These are phyloP conservation scores for Ephemerocybe angulata DNA, from an alignment of 768 basidiomycete genomes.

Conservation along the genomic window DNA sequence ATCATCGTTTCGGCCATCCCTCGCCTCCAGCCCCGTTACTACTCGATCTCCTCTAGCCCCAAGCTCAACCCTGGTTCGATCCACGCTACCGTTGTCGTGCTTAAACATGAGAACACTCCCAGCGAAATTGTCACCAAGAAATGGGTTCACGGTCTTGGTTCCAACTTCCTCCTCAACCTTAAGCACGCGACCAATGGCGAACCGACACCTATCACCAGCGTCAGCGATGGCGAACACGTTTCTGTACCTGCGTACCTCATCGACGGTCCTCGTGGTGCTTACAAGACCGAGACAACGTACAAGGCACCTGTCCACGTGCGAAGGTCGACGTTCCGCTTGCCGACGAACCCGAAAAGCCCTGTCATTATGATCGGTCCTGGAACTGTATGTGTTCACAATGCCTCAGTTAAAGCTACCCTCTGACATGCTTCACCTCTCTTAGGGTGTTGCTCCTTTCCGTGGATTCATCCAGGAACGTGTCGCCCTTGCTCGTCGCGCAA, in stretches of 20 bases:
- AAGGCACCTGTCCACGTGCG: conserved; percentile 93
- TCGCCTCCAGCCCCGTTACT: conserved; percentile 95
- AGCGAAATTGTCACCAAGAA: conserved; percentile 51
- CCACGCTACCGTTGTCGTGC: conserved; percentile 92
- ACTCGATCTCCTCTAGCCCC: conserved; percentile 97
- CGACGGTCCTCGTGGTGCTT: conserved; percentile 85
- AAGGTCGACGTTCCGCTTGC: conserved; percentile 93
- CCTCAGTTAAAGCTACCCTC: background rate
- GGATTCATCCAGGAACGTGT: conserved; percentile 98
- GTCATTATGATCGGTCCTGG: conserved; percentile 99
- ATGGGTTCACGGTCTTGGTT: conserved; percentile 85
- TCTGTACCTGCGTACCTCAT: conserved; percentile 74
- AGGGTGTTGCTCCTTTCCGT: conserved; percentile 99
- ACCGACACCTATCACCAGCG: conserved; percentile 38
- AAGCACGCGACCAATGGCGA: conserved; percentile 71
- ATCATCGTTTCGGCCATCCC: conserved; percentile 91
- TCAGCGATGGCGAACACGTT: conserved; percentile 33
- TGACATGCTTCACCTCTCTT: conserved; percentile 5
- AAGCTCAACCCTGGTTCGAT: conserved; percentile 87
- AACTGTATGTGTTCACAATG: conserved; percentile 60
- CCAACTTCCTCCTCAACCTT: conserved; percentile 94
- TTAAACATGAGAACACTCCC: conserved; percentile 79
- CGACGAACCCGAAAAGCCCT: conserved; percentile 96
- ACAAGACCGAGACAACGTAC: conserved; percentile 66
- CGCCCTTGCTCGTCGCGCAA: conserved; percentile 88